Evolutionary conservation across 108 stramenopile species (phyloP).

Genomic region (Nitzschia palea): DNA sequence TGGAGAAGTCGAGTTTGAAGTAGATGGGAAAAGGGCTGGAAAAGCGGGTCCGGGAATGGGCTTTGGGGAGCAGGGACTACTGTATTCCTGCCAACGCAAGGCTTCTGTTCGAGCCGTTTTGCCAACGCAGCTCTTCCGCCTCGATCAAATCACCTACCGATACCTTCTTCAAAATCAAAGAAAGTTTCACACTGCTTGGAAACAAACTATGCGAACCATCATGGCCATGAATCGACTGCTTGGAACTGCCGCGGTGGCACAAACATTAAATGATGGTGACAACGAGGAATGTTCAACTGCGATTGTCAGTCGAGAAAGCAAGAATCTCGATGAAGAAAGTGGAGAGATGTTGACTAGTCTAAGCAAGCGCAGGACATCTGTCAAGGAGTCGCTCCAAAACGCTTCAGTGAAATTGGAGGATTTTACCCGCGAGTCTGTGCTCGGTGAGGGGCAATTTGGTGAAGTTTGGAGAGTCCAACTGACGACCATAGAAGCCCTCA

Average conservation of each 20-base stretch:
- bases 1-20: conserved; percentile 53
- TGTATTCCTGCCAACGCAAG: conserved; percentile 85
- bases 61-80: conserved; percentile 87
- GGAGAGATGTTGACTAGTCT: neutral
- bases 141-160: conserved; percentile 67
- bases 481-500: neutral
- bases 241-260: neutral
- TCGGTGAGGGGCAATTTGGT: conserved; percentile 53
- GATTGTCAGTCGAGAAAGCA: no score
- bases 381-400: neutral
- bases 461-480: conserved; percentile 45
- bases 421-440: conserved; percentile 39
- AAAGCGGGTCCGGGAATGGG: conserved; percentile 39
- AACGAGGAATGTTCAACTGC: no score
- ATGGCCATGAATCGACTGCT: conserved; percentile 1
- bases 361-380: neutral
- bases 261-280: neutral
- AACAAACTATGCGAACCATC: neutral
- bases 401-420: conserved; percentile 20
- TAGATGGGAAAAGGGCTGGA: conserved; percentile 55
- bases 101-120: conserved; percentile 64
- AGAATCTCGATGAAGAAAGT: conserved; percentile 1
- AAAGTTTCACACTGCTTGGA: neutral
- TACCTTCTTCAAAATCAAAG: conserved; percentile 9
- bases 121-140: conserved; percentile 28